Conservation (phyloP, 176 grass and related monocot genomes). For the Pharus latifolius region DNA sequence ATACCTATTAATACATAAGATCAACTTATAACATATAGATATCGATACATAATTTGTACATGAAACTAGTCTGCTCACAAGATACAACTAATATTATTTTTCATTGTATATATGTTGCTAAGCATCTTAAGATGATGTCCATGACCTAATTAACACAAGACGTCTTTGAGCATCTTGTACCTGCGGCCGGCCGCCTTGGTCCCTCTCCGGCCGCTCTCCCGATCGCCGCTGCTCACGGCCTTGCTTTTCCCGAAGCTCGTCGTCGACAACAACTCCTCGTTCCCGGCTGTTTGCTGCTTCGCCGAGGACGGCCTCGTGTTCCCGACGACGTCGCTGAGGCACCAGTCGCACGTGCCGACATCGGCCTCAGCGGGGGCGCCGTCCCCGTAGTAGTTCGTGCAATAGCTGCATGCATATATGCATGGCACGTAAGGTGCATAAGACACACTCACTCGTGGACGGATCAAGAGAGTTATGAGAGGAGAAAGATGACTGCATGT, state of each 20-base stretch:
- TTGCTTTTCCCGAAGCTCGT: slow-evolving; percentile 14
- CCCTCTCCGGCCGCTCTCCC: slow-evolving; percentile 26
- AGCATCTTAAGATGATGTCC: slow-evolving; percentile 1
- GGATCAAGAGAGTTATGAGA: too few species aligned
- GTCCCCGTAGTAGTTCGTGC: slow-evolving; percentile 91
- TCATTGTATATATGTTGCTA: too few species aligned
- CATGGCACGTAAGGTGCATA: too few species aligned
- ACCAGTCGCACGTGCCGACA: slow-evolving; percentile 81
- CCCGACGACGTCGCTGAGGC: slow-evolving; percentile 42
- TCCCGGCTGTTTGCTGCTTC: background rate
- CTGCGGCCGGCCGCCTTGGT: slow-evolving; percentile 47
- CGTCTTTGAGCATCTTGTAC: slow-evolving; percentile 99
- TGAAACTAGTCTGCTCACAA: too few species aligned
- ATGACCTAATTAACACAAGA: slow-evolving; percentile 21
- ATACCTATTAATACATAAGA: too few species aligned
- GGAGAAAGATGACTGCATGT: background rate
- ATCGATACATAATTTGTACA: too few species aligned
- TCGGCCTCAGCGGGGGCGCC: slow-evolving; percentile 16
- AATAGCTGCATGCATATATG: slow-evolving; percentile 33
- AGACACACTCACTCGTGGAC: too few species aligned
- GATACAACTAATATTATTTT: too few species aligned
- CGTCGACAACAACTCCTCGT: background rate
- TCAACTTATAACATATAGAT: too few species aligned
- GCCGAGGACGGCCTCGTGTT: background rate
- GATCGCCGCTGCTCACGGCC: slow-evolving; percentile 4